These are phyloP conservation scores for Funneliformis mosseae DNA, from an alignment of 192 early-diverging fungal genomes.

Conservation along the genomic window DNA sequence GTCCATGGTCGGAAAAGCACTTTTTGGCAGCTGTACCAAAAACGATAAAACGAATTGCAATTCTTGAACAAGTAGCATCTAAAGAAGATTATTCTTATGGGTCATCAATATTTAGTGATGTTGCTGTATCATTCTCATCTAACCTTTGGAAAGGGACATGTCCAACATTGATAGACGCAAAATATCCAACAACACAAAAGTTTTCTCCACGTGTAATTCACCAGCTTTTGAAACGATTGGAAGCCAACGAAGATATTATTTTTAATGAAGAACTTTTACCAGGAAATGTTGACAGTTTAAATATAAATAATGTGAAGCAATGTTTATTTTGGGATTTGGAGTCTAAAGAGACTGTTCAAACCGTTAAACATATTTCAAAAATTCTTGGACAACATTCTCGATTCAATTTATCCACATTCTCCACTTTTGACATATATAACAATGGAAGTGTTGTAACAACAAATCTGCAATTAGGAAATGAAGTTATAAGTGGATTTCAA, in stretches of 20 bases:
- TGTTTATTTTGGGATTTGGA: constrained; percentile 63
- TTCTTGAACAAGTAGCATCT: constrained; percentile 66
- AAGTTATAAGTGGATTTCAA: constrained; percentile 36
- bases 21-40: constrained; percentile 71
- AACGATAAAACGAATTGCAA: constrained; percentile 66
- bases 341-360: constrained; percentile 53
- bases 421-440: constrained; percentile 56
- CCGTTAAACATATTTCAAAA: constrained; percentile 50
- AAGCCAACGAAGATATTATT: not conserved
- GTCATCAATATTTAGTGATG: constrained; percentile 67
- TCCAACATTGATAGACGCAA: constrained; percentile 48
- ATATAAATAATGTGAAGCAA: constrained; percentile 42
- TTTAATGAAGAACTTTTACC: constrained; percentile 41
- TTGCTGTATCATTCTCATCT: constrained; percentile 65
- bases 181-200: constrained; percentile 39
- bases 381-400: constrained; percentile 44
- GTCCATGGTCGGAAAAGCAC: constrained; percentile 82
- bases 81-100: constrained; percentile 35
- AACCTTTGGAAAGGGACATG: constrained; percentile 49
- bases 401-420: constrained; percentile 45
- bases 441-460: constrained; percentile 63
- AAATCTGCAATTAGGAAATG: constrained; percentile 58
- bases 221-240: constrained; percentile 45
- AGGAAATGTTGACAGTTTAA: constrained; percentile 25
- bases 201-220: constrained; percentile 39